These are phyloP conservation scores for Gracilariopsis chorda DNA, from an alignment of 23 red algal species.

Conservation along the genomic window DNA sequence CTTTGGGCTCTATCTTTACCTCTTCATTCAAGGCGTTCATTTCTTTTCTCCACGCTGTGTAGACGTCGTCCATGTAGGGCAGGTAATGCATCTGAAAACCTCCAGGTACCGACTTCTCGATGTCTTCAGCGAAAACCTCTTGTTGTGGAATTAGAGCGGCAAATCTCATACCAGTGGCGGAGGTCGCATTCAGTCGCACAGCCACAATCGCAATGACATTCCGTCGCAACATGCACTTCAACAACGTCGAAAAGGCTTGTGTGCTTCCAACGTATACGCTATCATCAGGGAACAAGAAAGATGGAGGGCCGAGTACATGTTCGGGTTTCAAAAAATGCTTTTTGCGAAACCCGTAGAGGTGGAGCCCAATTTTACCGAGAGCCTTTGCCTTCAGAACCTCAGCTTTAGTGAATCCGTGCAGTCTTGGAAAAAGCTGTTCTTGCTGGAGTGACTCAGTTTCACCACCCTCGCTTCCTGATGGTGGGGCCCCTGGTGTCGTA, in stretches of 20 bases:
- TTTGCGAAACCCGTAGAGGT: slow-evolving; percentile 47
- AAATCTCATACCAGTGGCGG: slow-evolving; percentile 41
- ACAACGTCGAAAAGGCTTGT: slow-evolving; percentile 43
- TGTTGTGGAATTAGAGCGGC: slow-evolving; percentile 63
- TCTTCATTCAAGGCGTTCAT: not conserved
- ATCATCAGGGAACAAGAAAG: slow-evolving; percentile 62
- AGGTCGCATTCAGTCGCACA: not conserved
- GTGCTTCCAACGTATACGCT: slow-evolving; percentile 26
- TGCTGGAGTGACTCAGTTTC: not conserved
- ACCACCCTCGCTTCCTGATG: not conserved
- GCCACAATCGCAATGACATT: slow-evolving; percentile 44
- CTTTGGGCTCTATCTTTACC: slow-evolving; percentile 14
- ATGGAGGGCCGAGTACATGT: slow-evolving; percentile 8
- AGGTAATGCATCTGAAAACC: slow-evolving; percentile 64
- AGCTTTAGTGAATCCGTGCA: slow-evolving; percentile 30
- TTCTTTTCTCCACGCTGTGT: slow-evolving; percentile 61
- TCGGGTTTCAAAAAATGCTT: not conserved
- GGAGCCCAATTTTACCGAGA: slow-evolving; percentile 20
- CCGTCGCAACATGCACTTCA: slow-evolving; percentile 38
- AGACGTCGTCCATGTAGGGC: slow-evolving; percentile 77
- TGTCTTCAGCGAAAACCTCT: slow-evolving; percentile 39
- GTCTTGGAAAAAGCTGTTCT: not conserved
- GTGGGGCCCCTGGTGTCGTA: not conserved
- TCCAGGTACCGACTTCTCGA: slow-evolving; percentile 17
- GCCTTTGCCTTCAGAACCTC: slow-evolving; percentile 32